phyloP scores from a whole-genome alignment of 345 rosid genomes.

The Carallia brachiata region DNA sequence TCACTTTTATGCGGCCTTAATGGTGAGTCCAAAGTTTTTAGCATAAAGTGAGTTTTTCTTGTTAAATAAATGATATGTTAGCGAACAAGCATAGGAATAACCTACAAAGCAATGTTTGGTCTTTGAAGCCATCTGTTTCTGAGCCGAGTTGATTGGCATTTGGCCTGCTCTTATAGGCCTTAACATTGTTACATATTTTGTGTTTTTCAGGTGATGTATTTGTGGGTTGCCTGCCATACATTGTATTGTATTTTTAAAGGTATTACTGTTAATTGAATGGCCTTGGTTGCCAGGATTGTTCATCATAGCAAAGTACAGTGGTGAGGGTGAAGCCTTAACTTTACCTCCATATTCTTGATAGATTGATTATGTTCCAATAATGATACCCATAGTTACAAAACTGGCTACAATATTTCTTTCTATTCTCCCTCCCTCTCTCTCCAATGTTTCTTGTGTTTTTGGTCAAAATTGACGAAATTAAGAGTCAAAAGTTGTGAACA shows the following conservation, averaged over 20 bases:
- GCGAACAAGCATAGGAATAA: no score
- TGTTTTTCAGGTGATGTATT: slow-evolving; percentile 14
- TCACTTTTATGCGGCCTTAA: no score
- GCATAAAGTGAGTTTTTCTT: no score
- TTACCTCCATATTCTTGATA: slow-evolving; percentile 12
- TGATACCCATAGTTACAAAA: neutral
- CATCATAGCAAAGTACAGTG: neutral
- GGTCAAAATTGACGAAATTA: no score
- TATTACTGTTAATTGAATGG: neutral
- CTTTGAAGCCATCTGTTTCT: neutral
- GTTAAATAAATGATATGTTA: no score
- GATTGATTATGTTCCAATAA: neutral
- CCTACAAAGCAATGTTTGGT: neutral
- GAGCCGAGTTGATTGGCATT: neutral
- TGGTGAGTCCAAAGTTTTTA: no score
- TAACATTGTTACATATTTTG: neutral
- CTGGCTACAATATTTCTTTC: neutral
- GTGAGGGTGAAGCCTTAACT: neutral
- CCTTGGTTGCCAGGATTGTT: slow-evolving; percentile 4
- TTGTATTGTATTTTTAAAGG: neutral
- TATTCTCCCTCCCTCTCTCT: neutral
- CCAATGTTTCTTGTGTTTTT: neutral
- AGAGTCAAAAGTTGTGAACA: no score
- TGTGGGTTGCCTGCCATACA: neutral
- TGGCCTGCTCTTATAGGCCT: neutral